A percentile compares a stretch with the other conserved stretches of the same genome.
phyloP scores from a whole-genome alignment of 1,284 basidiomycete species.

The Bjerkandera adusta region DNA sequence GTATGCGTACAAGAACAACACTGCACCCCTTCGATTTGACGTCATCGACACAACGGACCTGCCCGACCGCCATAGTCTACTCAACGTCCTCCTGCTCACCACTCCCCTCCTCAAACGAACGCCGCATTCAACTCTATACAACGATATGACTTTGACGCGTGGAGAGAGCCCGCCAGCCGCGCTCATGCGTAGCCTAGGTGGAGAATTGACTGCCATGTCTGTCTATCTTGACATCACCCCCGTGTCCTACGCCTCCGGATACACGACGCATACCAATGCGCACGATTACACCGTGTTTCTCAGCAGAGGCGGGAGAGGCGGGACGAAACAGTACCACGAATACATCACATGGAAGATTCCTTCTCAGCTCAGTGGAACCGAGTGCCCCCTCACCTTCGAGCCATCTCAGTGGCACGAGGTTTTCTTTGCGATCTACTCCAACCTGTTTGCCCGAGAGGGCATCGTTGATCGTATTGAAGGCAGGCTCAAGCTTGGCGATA shows the following conservation, averaged over 20 bases:
- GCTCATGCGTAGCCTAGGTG: constrained; percentile 35
- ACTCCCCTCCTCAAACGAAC: constrained; percentile 34
- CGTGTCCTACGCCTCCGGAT: constrained; percentile 38
- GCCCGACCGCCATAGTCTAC: constrained; percentile 45
- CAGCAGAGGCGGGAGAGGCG: no score
- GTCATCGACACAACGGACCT: constrained; percentile 56
- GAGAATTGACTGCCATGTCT: constrained; percentile 37
- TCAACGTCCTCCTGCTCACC: constrained; percentile 46
- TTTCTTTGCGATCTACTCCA: constrained; percentile 44
- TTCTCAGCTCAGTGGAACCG: constrained; percentile 1
- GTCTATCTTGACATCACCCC: constrained; percentile 43
- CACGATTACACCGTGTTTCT: no score
- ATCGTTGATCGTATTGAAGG: neutral
- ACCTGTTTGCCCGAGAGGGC: constrained; percentile 45
- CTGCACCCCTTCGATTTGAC: constrained; percentile 42
- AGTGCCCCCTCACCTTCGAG: no score
- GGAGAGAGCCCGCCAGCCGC: constrained; percentile 27
- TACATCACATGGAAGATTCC: constrained; percentile 41
- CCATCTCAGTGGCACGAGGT: no score
- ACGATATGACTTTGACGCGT: constrained; percentile 36
- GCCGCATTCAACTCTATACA: constrained; percentile 36
- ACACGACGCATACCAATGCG: constrained; percentile 39
- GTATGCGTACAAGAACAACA: neutral
- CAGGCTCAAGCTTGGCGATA: neutral
- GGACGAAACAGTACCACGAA: constrained; percentile 37